phyloP scores from a whole-genome alignment of 2,329 filamentous ascomycete genomes.

The Ophiostoma sp. region DNA sequence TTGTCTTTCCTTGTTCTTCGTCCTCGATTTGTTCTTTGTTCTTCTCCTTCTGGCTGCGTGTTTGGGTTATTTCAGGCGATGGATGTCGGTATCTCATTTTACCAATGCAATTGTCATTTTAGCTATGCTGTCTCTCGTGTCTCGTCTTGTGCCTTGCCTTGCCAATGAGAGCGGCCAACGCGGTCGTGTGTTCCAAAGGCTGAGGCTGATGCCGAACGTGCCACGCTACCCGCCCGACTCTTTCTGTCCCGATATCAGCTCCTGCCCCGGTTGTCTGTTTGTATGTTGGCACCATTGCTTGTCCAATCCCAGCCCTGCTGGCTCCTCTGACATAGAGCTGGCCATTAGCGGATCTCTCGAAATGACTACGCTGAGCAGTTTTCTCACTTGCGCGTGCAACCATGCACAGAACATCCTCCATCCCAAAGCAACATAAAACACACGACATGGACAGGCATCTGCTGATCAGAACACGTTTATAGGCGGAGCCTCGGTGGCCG shows the following conservation, averaged over 20 bases:
- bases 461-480: neutral
- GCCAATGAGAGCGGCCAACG: neutral
- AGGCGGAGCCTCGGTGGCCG: neutral
- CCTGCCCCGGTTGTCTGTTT: too few relatives aligned
- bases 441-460: neutral
- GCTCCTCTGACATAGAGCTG: too few relatives aligned
- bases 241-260: too few relatives aligned
- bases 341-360: too few relatives aligned
- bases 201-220: neutral
- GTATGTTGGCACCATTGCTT: too few relatives aligned
- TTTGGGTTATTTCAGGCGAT: conserved; percentile 18
- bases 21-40: neutral
- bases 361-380: too few relatives aligned
- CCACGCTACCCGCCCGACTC: too few relatives aligned
- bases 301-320: too few relatives aligned
- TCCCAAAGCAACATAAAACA: neutral
- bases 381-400: too few relatives aligned
- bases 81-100: conserved; percentile 9
- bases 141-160: neutral
- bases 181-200: neutral
- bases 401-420: too few relatives aligned
- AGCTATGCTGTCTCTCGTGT: neutral
- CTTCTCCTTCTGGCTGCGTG: conserved; percentile 11
- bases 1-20: neutral
- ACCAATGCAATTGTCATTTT: neutral